Evolutionary conservation across 139 green algal species (phyloP), one percentile per base, ranked within the genome.

Genomic region (Volvox reticuliferus): DNA sequence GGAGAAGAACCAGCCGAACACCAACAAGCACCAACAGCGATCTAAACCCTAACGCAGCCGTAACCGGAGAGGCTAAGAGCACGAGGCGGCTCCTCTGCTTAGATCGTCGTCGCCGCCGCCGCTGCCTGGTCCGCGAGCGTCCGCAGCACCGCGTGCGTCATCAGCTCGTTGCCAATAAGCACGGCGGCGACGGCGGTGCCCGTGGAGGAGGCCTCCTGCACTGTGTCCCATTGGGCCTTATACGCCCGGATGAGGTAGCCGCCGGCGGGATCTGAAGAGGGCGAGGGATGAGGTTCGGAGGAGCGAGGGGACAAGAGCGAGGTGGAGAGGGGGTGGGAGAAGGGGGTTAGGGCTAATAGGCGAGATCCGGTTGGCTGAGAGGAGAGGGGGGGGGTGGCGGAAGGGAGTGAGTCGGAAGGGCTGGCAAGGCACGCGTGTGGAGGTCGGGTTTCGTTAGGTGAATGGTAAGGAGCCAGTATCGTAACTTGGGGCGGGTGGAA

Each of bases 221-320:
- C 0, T 18, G 24, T 28, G 76, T 68, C 62, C 65, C 88, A 92
- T n/a, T 82, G 91, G 44, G 78, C 80, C 67, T 84, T 61, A 89
- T 96, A 97, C 12, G 86, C 73, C 26, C 88, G 65, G 21, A 97
- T 88, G 77, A 98, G 92, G 94, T 98, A 98, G n/a, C 69, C 61
- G 50, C 96, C 96, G 5, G 96, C 93, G 22, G 96, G 92, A 82
- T 97, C 91, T 94, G 91, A 65, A 32, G 21, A 18, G 35, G 33
- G 87, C 1, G 16, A 63, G 30, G 19, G 2, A 12, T n/a, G 28
- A 30, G 50, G 35, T 61, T 19, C 17, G 62, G 62, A 19, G 24
- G 65, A 73, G 65, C 21, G 21, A 73, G 12, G 21, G 24, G 65
- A 28, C 65, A 73, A 28, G 9, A 14, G 62, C 28, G 33, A 36